Conservation (phyloP, 495 filamentous ascomycete genomes). For the Podospora australis region DNA sequence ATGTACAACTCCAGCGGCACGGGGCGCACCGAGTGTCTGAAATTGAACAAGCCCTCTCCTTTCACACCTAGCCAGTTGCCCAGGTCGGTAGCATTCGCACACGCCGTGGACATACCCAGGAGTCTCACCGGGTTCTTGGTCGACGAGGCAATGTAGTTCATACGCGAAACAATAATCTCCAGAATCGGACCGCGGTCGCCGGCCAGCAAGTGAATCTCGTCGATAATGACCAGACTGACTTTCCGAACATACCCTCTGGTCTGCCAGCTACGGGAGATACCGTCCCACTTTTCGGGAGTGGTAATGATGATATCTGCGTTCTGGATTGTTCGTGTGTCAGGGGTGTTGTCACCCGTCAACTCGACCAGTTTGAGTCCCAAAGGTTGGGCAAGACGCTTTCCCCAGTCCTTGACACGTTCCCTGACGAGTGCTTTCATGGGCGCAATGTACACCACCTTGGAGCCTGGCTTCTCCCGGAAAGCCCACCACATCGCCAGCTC, state of each 20-base stretch:
- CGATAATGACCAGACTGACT: conserved; percentile 95
- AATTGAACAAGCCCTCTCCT: conserved; percentile 87
- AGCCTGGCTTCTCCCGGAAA: conserved; percentile 89
- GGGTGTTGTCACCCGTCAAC: conserved; percentile 96
- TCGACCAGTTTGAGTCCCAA: conserved; percentile 92
- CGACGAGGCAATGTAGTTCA: conserved; percentile 98
- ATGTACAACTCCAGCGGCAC: conserved; percentile 95
- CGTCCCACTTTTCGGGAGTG: conserved; percentile 99
- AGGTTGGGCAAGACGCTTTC: conserved; percentile 68
- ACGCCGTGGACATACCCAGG: conserved; percentile 97
- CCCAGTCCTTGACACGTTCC: conserved; percentile 95
- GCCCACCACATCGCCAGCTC: conserved; percentile 99
- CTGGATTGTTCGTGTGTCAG: conserved; percentile 87
- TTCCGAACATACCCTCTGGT: conserved; percentile 92
- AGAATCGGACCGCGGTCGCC: conserved; percentile 95
- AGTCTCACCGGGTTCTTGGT: conserved; percentile 80
- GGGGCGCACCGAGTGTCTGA: conserved; percentile 93
- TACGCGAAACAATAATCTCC: conserved; percentile 97
- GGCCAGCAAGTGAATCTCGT: conserved; percentile 95
- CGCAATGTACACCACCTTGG: conserved; percentile 97
- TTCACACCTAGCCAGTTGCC: conserved; percentile 98
- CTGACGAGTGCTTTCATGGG: conserved; percentile 98
- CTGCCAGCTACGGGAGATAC: conserved; percentile 97
- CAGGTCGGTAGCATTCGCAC: conserved; percentile 89
- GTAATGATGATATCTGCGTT: conserved; percentile 98